A percentile compares a stretch with the other conserved stretches of the same genome.
Conservation (phyloP, 306 rosid genomes). For the Sesbania bispinosa region DNA sequence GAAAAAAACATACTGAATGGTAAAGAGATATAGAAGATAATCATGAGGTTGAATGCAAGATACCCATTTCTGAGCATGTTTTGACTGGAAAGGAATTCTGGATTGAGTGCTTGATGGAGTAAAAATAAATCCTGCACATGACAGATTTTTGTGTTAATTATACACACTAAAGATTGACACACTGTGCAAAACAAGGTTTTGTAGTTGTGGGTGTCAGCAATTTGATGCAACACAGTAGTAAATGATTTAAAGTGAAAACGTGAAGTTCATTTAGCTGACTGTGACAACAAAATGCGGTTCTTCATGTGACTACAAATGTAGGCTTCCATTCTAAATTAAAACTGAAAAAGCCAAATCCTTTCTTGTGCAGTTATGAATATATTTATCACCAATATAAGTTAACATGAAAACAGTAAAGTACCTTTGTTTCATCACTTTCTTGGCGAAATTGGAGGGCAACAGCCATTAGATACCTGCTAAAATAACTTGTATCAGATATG, state of each 20-base stretch:
- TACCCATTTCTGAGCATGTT: constrained; percentile 80
- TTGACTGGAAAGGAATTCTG: constrained; percentile 73
- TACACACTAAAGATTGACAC: neutral
- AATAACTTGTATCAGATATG: constrained; percentile 27
- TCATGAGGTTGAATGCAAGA: constrained; percentile 22
- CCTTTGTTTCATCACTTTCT: constrained; percentile 76
- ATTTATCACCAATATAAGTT: neutral
- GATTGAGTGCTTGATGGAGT: constrained; percentile 81
- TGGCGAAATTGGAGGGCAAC: constrained; percentile 62
- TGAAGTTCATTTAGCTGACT: constrained; percentile 12
- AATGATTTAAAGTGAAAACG: constrained; percentile 11
- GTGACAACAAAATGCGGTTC: neutral
- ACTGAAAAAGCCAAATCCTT: neutral
- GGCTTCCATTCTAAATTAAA: neutral
- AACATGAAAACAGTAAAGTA: constrained; percentile 26
- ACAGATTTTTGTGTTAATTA: constrained; percentile 5
- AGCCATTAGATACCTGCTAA: constrained; percentile 46
- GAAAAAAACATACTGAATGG: neutral
- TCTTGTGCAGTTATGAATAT: neutral
- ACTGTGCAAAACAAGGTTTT: neutral
- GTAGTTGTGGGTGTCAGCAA: neutral
- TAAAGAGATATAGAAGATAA: neutral
- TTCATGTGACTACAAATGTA: neutral
- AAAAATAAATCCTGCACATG: constrained; percentile 63
- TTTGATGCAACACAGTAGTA: neutral